Evolutionary conservation across 306 rosid genomes (phyloP), one percentile per base, ranked within the genome.

Genomic region (Psophocarpus tetragonolobus): DNA sequence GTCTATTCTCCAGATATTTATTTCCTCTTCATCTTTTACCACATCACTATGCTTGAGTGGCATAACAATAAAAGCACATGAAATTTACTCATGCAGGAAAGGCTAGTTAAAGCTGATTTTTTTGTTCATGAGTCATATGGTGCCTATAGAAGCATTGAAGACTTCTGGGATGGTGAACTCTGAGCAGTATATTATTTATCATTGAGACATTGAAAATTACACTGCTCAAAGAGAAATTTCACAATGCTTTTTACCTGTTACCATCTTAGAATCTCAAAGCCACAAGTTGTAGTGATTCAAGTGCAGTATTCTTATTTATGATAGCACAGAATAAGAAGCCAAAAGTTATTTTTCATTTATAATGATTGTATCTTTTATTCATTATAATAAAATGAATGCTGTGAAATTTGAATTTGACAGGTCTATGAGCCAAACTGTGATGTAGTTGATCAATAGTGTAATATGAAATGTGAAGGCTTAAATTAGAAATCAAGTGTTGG

Each of bases 101-200:
- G 79, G 80, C 75, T 87, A 63, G 3, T 85, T 15, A 87, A 64
- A 71, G 90, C 86, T 0, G 30, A 44, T 23, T 79, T 71, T 3
- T 75, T 71, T 42, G 84, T 84, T 24, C 81, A 74, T 2, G 85
- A 84, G 58, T 87, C 82, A 27, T 36, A 64, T 1, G 90, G 91
- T 32, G 63, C 65, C 51, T 87, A 81, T 57, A 87, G 33, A 81
- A 87, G 80, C 63, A 7, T 74, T 47, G 92, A 89, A 81, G 93
- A 91, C 57, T 85, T 89, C 14, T 91, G 90, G 92, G 92, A 89
- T 75, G 90, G 84, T n/a, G 87, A 87, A 78, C 33, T 26, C 47
- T 89, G 89, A 87, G 82, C 86, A 78, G 17, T 10, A 23, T 64
- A 12, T n/a, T n/a, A 23, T 60, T 23, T 17, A 11, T 20, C 74